Evolutionary conservation across 805 yeast genomes (phyloP), one percentile per base, ranked within the genome.

Genomic region (Blastobotrys parvus): DNA sequence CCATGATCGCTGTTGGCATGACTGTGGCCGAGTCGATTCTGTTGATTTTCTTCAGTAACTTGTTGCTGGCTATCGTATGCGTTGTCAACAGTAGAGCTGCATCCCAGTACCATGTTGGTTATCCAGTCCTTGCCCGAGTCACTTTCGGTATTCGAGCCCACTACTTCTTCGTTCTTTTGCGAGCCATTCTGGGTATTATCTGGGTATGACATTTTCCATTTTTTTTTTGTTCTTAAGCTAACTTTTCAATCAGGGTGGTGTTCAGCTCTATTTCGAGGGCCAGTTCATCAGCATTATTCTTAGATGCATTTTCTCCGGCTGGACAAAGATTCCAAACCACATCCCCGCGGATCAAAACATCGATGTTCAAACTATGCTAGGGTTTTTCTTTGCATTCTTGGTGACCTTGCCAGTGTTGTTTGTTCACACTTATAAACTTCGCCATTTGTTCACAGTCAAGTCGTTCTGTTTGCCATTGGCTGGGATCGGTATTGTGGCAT

Each of bases 381-480:
- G 56, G 22, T 54, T 51, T 45, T 45, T 50, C 38, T 53, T 51
- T 35, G 48, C 48, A 35, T 57, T 43, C 49, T 49, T 46, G 42
- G 46, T 45, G 37, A 43, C 45, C 38, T 85, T 43, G 71, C 88
- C 47, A 95, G 94, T 3, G 80, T 82, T 51, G 71, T 86, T 50
- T 81, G 84, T 84, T 55, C 81, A 78, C 45, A 94, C 95, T 17
- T 92, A 86, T 56, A 71, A 73, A 42, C 76, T 87, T 44, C 78
- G 92, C 57, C 90, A 85, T 64, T 69, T 87, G 52, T 87, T 86
- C 68, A 81, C 94, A 0, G 74, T 78, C 43, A 87, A 87, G 62
- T 85, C 94, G 2, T 70, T 76, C 50, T 62, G 80, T 36, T 80
- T 84, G 42, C 94, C 95, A 3, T 64, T 80, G 45, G 94, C 90